Evolutionary conservation across 2,329 filamentous ascomycete genomes (phyloP).

Genomic region (Penicillium palitans): DNA sequence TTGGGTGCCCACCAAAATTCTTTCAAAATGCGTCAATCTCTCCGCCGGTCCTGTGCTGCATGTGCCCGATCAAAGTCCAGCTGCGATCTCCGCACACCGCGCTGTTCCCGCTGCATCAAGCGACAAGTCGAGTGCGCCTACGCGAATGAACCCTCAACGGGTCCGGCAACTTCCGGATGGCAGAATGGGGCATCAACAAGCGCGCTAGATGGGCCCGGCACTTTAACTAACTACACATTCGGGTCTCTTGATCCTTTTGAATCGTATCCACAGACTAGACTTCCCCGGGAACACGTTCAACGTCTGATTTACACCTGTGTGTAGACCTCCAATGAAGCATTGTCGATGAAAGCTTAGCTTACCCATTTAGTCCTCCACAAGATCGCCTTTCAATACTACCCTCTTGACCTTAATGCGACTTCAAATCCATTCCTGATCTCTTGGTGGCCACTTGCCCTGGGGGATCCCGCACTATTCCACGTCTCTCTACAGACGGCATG

Average conservation of each 20-base stretch:
- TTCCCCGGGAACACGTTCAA: slow-evolving; percentile 54
- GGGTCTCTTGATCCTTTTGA: slow-evolving; percentile 57
- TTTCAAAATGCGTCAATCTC: slow-evolving; percentile 54
- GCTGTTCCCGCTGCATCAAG: slow-evolving; percentile 57
- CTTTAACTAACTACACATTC: slow-evolving; percentile 31
- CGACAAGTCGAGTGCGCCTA: slow-evolving; percentile 52
- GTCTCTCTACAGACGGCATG: slow-evolving; percentile 61
- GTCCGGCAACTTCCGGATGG: slow-evolving; percentile 17
- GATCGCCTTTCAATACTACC: slow-evolving; percentile 63
- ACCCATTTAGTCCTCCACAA: slow-evolving; percentile 53
- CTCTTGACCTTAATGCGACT: slow-evolving; percentile 52
- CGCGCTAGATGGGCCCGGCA: slow-evolving; percentile 3
- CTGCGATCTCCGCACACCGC: slow-evolving; percentile 57
- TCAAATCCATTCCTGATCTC: slow-evolving; percentile 61
- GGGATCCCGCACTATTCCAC: slow-evolving; percentile 59
- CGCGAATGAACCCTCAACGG: slow-evolving; percentile 54
- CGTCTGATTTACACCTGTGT: slow-evolving; percentile 59
- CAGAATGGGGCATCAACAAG: slow-evolving; percentile 11
- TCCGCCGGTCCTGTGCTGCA: slow-evolving; percentile 58
- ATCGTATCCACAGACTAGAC: slow-evolving; percentile 55
- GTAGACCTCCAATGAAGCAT: slow-evolving; percentile 20
- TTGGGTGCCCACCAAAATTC: background rate
- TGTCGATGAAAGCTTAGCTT: slow-evolving; percentile 15
- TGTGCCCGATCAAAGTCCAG: slow-evolving; percentile 59
- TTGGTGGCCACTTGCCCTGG: slow-evolving; percentile 61